These are phyloP conservation scores for Euclidium syriacum DNA, from an alignment of 345 rosid species.

Conservation along the genomic window DNA sequence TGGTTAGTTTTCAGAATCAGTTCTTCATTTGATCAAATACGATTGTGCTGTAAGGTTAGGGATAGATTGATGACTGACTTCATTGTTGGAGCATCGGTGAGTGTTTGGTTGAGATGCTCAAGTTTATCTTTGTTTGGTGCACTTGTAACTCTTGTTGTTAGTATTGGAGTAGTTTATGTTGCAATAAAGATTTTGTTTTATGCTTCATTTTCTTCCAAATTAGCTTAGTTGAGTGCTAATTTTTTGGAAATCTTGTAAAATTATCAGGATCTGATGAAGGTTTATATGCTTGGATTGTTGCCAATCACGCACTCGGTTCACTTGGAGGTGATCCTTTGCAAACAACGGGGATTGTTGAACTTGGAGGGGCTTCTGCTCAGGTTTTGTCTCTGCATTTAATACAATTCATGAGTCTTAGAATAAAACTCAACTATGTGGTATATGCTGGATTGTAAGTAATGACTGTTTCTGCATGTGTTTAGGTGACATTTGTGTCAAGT, in stretches of 20 bases:
- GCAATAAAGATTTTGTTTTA: not conserved
- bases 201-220: not conserved
- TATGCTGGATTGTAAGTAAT: not conserved
- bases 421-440: not conserved
- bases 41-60: not conserved
- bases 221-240: not conserved
- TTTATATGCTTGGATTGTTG: conserved; percentile 89
- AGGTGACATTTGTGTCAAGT: conserved; percentile 69
- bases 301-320: conserved; percentile 70
- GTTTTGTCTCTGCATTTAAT: conserved; percentile 25
- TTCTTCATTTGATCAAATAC: not conserved
- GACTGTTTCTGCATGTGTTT: conserved; percentile 6
- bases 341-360: conserved; percentile 91
- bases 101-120: not conserved
- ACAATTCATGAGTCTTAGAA: not conserved
- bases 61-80: not conserved
- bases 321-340: conserved; percentile 73
- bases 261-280: conserved; percentile 94
- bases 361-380: conserved; percentile 98
- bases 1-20: conserved; percentile 37
- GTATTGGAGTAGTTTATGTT: not conserved
- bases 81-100: not conserved
- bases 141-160: not conserved
- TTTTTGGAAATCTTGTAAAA: not conserved
- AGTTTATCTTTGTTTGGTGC: not conserved